phyloP scores from a whole-genome alignment of 768 basidiomycete genomes.

The Auriscalpium orientale region DNA sequence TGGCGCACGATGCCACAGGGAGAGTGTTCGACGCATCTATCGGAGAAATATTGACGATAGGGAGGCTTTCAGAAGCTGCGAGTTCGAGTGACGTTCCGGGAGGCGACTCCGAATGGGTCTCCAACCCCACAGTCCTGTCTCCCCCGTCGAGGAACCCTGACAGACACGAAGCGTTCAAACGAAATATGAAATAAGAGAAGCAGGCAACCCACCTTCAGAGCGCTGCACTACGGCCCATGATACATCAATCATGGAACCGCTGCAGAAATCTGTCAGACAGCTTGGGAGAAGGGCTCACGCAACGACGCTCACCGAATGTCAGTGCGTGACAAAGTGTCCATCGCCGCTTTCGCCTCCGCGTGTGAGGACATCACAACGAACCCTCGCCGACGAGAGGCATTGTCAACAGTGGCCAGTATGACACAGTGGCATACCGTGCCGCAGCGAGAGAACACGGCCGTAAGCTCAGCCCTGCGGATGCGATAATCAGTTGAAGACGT shows the following conservation, averaged over 20 bases:
- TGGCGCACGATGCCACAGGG: slow-evolving; percentile 2
- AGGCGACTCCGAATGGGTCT: slow-evolving; percentile 32
- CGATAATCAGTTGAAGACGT: not conserved
- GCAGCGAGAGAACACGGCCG: slow-evolving; percentile 51
- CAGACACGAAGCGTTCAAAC: not conserved
- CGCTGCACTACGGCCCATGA: slow-evolving; percentile 88
- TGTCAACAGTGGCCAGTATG: slow-evolving; percentile 78
- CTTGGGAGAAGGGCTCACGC: not conserved
- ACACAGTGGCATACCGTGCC: slow-evolving; percentile 71
- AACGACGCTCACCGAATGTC: slow-evolving; percentile 54
- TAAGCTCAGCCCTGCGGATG: slow-evolving; percentile 42
- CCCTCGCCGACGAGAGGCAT: slow-evolving; percentile 74
- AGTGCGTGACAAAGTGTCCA: slow-evolving; percentile 58
- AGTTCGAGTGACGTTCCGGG: not conserved
- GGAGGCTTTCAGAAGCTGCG: not conserved
- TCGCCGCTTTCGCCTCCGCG: slow-evolving; percentile 62
- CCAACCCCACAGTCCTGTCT: slow-evolving; percentile 61
- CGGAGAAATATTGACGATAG: slow-evolving; percentile 2
- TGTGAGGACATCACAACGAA: slow-evolving; percentile 77
- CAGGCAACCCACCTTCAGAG: slow-evolving; percentile 51
- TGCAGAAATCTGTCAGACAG: slow-evolving; percentile 20
- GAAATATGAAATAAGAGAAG: not conserved
- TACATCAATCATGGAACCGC: slow-evolving; percentile 70
- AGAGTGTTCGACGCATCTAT: not conserved
- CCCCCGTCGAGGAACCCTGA: slow-evolving; percentile 76